These are phyloP conservation scores for Digitaria exilis DNA, from an alignment of 202 grass and related monocot genomes.

Conservation along the genomic window DNA sequence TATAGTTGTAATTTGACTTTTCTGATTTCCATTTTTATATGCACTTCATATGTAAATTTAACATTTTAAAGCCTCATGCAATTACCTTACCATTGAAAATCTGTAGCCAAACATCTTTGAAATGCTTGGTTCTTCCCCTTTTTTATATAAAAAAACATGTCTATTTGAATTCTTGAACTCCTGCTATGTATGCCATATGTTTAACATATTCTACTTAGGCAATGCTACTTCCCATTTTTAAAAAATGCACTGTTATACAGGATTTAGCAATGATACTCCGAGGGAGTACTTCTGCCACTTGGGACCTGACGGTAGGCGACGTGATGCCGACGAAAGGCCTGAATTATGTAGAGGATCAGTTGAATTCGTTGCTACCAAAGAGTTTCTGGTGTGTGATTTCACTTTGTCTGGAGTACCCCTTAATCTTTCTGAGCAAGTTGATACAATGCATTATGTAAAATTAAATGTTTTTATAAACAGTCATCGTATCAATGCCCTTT, in stretches of 20 bases:
- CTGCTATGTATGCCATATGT: background rate
- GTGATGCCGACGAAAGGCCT: constrained; percentile 96
- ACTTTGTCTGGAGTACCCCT: constrained; percentile 28
- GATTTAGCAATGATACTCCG: constrained; percentile 93
- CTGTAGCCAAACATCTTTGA: constrained; percentile 1
- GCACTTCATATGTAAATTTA: background rate
- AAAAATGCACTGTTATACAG: constrained; percentile 42
- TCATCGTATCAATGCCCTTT: background rate
- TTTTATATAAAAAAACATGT: background rate
- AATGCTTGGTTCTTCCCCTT: background rate
- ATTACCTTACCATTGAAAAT: background rate
- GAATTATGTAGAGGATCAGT: constrained; percentile 97
- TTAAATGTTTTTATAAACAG: background rate
- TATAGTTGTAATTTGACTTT: constrained; percentile 22
- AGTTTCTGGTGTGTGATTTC: constrained; percentile 81
- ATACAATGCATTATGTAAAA: background rate
- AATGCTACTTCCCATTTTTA: background rate
- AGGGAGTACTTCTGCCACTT: constrained; percentile 95
- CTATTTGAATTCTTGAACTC: background rate
- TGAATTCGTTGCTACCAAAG: constrained; percentile 95
- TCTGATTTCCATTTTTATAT: background rate
- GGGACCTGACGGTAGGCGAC: constrained; percentile 91
- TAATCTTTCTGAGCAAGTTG: constrained; percentile 7
- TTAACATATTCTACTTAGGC: background rate
- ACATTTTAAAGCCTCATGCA: background rate